Base-by-base conservation (phyloP, 139 green algal species). In the Auxenochlorella protothecoides region DNA sequence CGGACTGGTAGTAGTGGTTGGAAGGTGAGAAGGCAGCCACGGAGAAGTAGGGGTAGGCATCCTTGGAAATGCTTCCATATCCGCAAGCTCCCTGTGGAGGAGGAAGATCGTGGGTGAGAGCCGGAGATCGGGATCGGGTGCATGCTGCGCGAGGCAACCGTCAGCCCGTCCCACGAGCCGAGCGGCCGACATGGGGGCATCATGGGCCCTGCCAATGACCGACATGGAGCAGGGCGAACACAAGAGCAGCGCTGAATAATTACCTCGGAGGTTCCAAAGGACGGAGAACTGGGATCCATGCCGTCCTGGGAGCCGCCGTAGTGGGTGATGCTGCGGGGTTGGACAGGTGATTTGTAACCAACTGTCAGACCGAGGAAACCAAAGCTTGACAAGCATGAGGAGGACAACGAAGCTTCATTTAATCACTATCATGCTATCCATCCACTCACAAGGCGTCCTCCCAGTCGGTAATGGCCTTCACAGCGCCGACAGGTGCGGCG, bases 11-110 rank as follows among this genome's bases (percentile, higher is more conserved):
- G 68, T 71, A 79, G 6, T 51, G 15, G 68, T 79, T 79, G 44
- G 12, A 52, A 3, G 66, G 54, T 5, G 59, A 56, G 6, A 79
- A 57, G 3, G 74, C 74, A 15, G 68, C 68, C 27, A 66, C 66
- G 12, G 60, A 67, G 53, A 79, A 79, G 59, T 74, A 79, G 16
- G 68, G 74, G 27, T 61, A 79, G 52, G 68, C 14, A 4, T 79
- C 69, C 52, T 71, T 79, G 60, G 52, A n/a, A 16, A 79, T 74
- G 62, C 10, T 55, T 2, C 74, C 74, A 13, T 75, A 79, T 44
- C 74, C 74, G 67, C 74, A 79, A 27, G 62, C 27, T 9, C 74
- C 74, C 16, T 71, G 54, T 53, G 51, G 5, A 66, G 10, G 16
- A 55, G 44, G 27, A 55, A 44, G 16, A 55, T 5, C 11, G 12